Base-by-base conservation (phyloP, 2,329 filamentous ascomycete genomes). In the Lasiodiplodia hormozganensis region DNA sequence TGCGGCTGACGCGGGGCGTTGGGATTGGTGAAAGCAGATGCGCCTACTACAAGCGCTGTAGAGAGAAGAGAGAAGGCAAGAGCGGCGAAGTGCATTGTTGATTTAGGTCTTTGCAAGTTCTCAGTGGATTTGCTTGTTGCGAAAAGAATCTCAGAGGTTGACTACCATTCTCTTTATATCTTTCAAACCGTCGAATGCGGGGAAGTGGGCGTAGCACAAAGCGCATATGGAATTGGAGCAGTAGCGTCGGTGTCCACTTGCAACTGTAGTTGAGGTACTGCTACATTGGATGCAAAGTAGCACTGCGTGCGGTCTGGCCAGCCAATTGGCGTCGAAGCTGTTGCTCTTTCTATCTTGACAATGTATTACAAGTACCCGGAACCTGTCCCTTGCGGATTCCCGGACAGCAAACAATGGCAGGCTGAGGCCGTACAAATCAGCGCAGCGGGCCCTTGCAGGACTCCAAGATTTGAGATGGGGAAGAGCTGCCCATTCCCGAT, bases 11-110 rank as follows among this genome's bases (percentile, higher is more conserved):
- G 28, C 3, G 21, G 51, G 23, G 4, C 16, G 36, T n/a, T 3
- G 11, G 40, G 57, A 31, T 62, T 34, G 28, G 54, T 47, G 18
- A 62, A 3, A 40, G 65, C 56, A n/a, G 28, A 52, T 23, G 65
- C 56, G 2, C 7, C 4, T 36, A 34, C 47, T 21, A 49, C 36
- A 12, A 53, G 36, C 5, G 49, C 10, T 36, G 40, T 49, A 18
- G 66, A 43, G 23, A 62, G 31, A 14, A 68, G 23, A n/a, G 66
- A 18, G 56, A 40, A 4, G n/a, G 57, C 16, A 31, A 68, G n/a
- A 5, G 36, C 12, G 5, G 21, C 12, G 56, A 62, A 47, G 18
- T 21, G 57, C 66, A 68, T 68, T 16, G 10, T 62, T 58, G 53
- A 18, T 18, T 18, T 6, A 8, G 16, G 53, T 23, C 2, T 56